A percentile compares a stretch with the other conserved stretches of the same genome.
Conservation (phyloP, 2,329 filamentous ascomycete genomes). For the Trichoderma sp. region DNA sequence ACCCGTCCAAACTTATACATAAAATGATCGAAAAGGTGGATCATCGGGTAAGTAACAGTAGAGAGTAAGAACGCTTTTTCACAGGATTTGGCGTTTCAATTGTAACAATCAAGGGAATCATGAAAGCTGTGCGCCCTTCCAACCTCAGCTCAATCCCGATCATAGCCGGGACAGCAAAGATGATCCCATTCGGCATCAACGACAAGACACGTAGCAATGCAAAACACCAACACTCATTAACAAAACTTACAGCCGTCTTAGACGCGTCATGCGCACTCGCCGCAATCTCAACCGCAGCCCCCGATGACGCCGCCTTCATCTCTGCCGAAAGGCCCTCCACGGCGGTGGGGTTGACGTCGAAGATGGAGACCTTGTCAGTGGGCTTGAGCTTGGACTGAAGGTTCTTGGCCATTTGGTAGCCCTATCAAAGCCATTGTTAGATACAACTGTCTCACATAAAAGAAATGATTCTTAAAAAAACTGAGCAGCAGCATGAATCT, state of each 20-base stretch:
- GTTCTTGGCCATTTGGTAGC: conserved; percentile 62
- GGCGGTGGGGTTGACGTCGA: conserved; percentile 54
- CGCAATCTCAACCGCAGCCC: conserved; percentile 47
- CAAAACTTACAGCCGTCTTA: conserved; percentile 49
- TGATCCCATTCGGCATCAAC: conserved; percentile 23
- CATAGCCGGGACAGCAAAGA: conserved; percentile 50
- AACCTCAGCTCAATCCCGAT: conserved; percentile 67
- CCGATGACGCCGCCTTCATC: conserved; percentile 43
- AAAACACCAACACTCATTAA: background rate
- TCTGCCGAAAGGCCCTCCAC: conserved; percentile 47
- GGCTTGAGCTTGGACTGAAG: conserved; percentile 55
- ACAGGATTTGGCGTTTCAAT: conserved; percentile 61
- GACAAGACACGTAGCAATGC: background rate
- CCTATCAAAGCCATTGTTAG: conserved; percentile 37
- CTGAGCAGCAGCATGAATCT: conserved; percentile 22
- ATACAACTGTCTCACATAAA: background rate
- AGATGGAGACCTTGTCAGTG: conserved; percentile 51
- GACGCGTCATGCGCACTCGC: conserved; percentile 47
- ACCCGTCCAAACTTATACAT: conserved; percentile 35
- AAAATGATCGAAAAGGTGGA: background rate
- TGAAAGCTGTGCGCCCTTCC: conserved; percentile 38
- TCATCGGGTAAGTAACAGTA: background rate
- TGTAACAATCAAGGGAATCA: conserved; percentile 60
- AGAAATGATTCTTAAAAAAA: background rate
- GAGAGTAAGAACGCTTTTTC: background rate